Evolutionary conservation across 176 grass and related monocot genomes (phyloP).

Genomic region (Hsuehochloa calcarea): DNA sequence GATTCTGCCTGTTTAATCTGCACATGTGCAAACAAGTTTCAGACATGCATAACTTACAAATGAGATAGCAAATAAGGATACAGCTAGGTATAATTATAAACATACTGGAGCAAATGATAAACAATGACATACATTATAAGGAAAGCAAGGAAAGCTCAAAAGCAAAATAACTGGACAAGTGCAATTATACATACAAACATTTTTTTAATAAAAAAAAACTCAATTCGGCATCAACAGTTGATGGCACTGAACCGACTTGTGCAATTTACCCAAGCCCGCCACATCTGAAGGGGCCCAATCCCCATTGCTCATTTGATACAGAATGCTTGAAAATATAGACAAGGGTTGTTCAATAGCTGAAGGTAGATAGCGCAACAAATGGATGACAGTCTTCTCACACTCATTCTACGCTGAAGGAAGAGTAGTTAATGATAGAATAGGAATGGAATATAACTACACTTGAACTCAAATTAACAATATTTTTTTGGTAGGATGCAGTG

Average conservation of each 20-base stretch:
- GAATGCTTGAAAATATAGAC: conserved; percentile 1
- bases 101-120: not conserved
- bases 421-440: not conserved
- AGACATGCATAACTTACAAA: conserved; percentile 29
- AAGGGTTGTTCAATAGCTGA: not conserved
- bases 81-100: not conserved
- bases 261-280: not conserved
- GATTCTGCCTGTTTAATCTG: conserved; percentile 72
- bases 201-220: too few species aligned
- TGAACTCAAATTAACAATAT: too few species aligned
- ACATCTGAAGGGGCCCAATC: not conserved
- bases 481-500: not conserved
- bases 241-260: too few species aligned
- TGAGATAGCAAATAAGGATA: not conserved
- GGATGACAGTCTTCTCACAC: not conserved
- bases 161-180: conserved; percentile 10
- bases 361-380: conserved; percentile 6
- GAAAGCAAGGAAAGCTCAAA: conserved; percentile 24
- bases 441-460: conserved; percentile 1
- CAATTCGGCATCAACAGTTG: too few species aligned
- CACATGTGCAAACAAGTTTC: conserved; percentile 28
- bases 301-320: not conserved
- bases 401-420: not conserved
- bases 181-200: too few species aligned
- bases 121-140: not conserved